Evolutionary conservation across 2,329 filamentous ascomycete genomes (phyloP), one percentile per base, ranked within the genome.

Genomic region (Penicillium vulpinum): DNA sequence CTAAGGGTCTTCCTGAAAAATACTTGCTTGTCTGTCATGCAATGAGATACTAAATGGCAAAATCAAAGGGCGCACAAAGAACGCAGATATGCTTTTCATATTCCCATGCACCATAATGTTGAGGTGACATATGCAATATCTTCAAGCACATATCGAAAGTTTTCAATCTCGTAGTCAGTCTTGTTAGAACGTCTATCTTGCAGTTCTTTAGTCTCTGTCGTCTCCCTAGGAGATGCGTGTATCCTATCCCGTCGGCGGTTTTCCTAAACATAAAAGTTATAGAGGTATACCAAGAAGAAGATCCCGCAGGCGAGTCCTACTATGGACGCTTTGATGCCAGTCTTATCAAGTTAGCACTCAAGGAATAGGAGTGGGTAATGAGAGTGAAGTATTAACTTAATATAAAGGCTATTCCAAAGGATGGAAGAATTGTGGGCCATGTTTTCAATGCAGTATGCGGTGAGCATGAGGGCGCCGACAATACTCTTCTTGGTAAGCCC

Each of bases 391-490:
- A 68, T 68, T 57, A 35, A 72, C 70, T 7, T 63, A 57, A 48
- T 73, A 73, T 11, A 29, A 39, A 13, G 72, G 73, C 26, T 74
- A 70, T 56, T 75, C 70, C 2, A 63, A 54, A 0, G 62, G 57
- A 13, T 71, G 44, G 48, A 72, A 74, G 40, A 73, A 69, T 38
- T 73, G 70, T 11, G 73, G 71, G 0, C 70, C 71, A 4, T 73
- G 38, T 73, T 73, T 4, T 70, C 70, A 40, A 73, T 53, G 36
- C 72, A 72, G 51, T 72, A 72, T 5, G 68, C 81, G 0, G 78
- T 77, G 54, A 84, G 84, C 18, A 84, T 62, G 24, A 81, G 69
- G 0, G 81, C 81, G 2, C 74, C 71, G 4, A 71, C 68, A 0
- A 67, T 67, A 41, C 69, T 71, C 28, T 69, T 67, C 50, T 75